These are phyloP conservation scores for Ustilago esculenta DNA, from an alignment of 1,284 basidiomycete genomes.

Conservation along the genomic window DNA sequence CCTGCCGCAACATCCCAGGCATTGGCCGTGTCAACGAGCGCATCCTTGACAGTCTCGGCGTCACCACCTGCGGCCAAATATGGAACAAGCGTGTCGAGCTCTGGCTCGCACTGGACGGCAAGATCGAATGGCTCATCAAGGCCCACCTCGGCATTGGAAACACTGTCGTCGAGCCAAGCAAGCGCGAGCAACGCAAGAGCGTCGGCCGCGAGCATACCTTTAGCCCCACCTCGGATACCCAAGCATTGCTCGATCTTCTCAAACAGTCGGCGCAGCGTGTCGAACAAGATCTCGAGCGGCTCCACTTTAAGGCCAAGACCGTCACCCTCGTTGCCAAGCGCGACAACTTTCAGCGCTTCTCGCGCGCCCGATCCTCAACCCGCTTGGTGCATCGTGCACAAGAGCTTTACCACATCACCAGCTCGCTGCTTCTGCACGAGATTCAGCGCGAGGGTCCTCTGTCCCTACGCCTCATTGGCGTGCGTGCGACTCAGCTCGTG, in stretches of 20 bases:
- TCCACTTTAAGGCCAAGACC: slow-evolving; percentile 57
- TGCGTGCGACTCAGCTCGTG: slow-evolving; percentile 51
- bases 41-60: slow-evolving; percentile 56
- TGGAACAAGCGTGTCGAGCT: slow-evolving; percentile 59
- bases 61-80: slow-evolving; percentile 62
- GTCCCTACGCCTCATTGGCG: slow-evolving; percentile 57
- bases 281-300: slow-evolving; percentile 52
- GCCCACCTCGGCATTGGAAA: slow-evolving; percentile 58
- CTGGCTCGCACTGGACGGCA: slow-evolving; percentile 51
- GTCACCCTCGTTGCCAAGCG: slow-evolving; percentile 60
- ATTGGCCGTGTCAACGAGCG: slow-evolving; percentile 64
- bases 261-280: slow-evolving; percentile 53
- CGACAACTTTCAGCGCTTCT: slow-evolving; percentile 61
- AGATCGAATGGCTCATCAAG: slow-evolving; percentile 58
- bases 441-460: slow-evolving; percentile 37
- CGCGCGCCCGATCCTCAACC: slow-evolving; percentile 44
- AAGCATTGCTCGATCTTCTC: slow-evolving; percentile 44
- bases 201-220: slow-evolving; percentile 66
- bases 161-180: slow-evolving; percentile 55
- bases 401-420: slow-evolving; percentile 53
- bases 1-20: slow-evolving; percentile 63
- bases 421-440: slow-evolving; percentile 49
- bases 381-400: slow-evolving; percentile 39
- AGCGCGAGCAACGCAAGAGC: slow-evolving; percentile 58
- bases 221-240: slow-evolving; percentile 50